Evolutionary conservation across 2,329 filamentous ascomycete genomes (phyloP).

Genomic region (Pezizomycotina sp.): DNA sequence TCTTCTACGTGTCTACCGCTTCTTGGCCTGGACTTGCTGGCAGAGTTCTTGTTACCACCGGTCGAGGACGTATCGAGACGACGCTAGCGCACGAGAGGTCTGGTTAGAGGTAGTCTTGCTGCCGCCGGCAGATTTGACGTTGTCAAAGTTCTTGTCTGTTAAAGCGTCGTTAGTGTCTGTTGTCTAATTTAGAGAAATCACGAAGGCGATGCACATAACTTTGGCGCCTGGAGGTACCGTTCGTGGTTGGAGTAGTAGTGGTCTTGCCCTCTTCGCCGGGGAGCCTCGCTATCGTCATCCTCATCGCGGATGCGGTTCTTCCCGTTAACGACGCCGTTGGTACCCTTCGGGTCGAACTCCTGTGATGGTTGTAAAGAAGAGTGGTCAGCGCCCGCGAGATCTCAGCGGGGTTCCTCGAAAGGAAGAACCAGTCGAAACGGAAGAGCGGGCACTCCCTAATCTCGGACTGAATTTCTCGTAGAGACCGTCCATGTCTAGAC

Average conservation of each 20-base stretch:
- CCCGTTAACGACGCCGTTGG: constrained; percentile 56
- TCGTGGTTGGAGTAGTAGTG: constrained; percentile 15
- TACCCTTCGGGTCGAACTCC: constrained; percentile 62
- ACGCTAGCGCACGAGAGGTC: constrained; percentile 82
- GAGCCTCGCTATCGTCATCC: constrained; percentile 64
- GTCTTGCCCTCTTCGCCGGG: constrained; percentile 73
- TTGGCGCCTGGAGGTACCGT: constrained; percentile 21
- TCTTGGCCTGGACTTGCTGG: constrained; percentile 8
- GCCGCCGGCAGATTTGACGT: constrained; percentile 53
- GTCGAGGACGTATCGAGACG: constrained; percentile 50
- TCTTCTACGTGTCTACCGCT: neutral
- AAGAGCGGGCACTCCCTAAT: constrained; percentile 89
- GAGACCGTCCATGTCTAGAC: constrained; percentile 75
- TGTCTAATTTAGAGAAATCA: neutral
- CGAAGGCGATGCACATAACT: constrained; percentile 21
- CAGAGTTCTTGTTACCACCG: constrained; percentile 28
- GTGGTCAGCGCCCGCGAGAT: constrained; percentile 86
- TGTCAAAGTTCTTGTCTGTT: constrained; percentile 87
- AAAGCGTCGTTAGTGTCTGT: constrained; percentile 5
- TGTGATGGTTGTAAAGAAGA: constrained; percentile 82
- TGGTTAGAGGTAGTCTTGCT: constrained; percentile 61
- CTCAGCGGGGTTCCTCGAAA: constrained; percentile 83
- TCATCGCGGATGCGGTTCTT: constrained; percentile 38
- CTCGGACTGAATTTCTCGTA: constrained; percentile 95
- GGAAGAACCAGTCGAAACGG: constrained; percentile 98